Evolutionary conservation across 108 stramenopile species (phyloP), one percentile per base, ranked within the genome.

Genomic region (Schizochytrium sp.): DNA sequence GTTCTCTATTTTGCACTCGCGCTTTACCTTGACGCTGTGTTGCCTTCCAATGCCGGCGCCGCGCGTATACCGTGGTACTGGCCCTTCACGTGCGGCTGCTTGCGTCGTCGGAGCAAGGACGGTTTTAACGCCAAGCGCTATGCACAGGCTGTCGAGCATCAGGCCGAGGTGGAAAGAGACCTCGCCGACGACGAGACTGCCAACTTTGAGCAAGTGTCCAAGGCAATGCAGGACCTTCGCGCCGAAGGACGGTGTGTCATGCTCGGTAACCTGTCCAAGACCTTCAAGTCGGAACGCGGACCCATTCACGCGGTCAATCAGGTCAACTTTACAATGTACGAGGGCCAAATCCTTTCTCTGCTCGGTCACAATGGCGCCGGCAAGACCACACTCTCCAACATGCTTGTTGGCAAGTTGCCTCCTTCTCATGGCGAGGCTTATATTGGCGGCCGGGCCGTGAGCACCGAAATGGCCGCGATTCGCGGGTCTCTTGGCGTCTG

Each of bases 401-500:
- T 91, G 43, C 92, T 92, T 28, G 76, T 45, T 16, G 90, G 92
- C 60, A 25, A 88, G 8, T 0, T 59, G 14, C 1, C 88, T 0
- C 72, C 88, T 28, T 63, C 90, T 4, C 5, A 16, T 0, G 92
- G 92, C 19, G 89, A 88, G 14, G 88, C 90, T 44, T 41, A 16
- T 53, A 94, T 95, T 76, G 6, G 87, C 48, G 91, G 90, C 29
- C 8, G 88, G 1, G 5, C 14, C 59, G 48, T 91, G 25, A 29
- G 48, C 34, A 28, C 53, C 29, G 58, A 92, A 4, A 88, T 89
- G 60, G 28, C 34, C 43, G 58, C 14, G 41, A 44, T 89, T 23
- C 89, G 89, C 45, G 23, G 19, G 5, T 34, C 5, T 44, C 93
- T 96, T n/a, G 97, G 97, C 88, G 95, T 98, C 55, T 98, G 98